Base-by-base conservation (phyloP, 768 basidiomycete species). In the Sarcomyxa edulis region DNA sequence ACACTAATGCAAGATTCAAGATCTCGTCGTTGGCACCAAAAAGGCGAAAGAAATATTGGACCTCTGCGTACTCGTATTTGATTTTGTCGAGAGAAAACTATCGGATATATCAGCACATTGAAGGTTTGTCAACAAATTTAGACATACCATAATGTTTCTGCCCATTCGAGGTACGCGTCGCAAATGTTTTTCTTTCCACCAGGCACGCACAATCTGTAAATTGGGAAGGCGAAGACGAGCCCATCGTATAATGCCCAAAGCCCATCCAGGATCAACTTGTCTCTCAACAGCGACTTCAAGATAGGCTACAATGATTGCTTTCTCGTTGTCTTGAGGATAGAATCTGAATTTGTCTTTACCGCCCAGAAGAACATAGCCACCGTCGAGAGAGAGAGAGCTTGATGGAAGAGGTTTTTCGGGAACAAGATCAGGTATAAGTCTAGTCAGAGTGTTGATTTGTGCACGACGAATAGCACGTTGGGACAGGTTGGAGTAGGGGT, bases 31-130 rank as follows among this genome's bases (percentile, higher is more conserved):
- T 9, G 25, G 32, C 23, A 4, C 37, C 12, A 7, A 29, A 21
- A 6, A 46, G 23, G 11, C 38, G 42, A 26, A 55, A 50, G 41
- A 31, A 55, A 29, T 39, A 58, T 15, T 46, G 40, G 8, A 56
- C 51, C 36, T 58, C 56, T 1, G 39, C 52, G n/a, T 49, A 43
- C 10, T 38, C 30, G 12, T 23, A 6, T 15, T 27, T 25, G 12
- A 33, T 22, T 7, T 27, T 15, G 10, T 22, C 4, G 37, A 40
- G 7, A 15, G 8, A 4, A 32, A 39, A n/a, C 25, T 35, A 14
- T 12, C 12, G 11, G 24, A 32, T 11, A 22, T 15, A 39, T 7
- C 18, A 19, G 14, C 16, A 21, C 16, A 30, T 25, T 24, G 15
- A 20, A 23, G 25, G 16, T 14, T 14, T 11, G 15, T 32, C 20